Base-by-base conservation (phyloP, 2,329 filamentous ascomycete species). In the Penicillium sumatraense region DNA sequence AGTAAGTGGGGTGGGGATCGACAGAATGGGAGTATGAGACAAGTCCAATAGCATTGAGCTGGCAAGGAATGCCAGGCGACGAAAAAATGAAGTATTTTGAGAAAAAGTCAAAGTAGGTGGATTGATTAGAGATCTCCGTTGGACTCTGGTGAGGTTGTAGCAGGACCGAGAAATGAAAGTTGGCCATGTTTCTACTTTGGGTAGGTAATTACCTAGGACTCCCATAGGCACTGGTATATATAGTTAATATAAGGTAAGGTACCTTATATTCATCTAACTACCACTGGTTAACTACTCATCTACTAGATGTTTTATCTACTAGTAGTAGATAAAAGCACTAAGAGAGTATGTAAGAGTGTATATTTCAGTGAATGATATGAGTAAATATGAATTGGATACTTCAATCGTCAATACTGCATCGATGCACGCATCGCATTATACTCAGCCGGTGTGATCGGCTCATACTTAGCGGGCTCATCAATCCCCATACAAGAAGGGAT, bases 401-500 rank as follows among this genome's bases (percentile, higher is more conserved):
- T 5, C 6, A 16, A 1, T 18, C n/a, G 20, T 57, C 27, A 61
- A 18, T 62, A 61, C 5, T 62, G 58, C 58, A 61, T 62, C 26
- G 53, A 62, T 3, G 54, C 58, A 26, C 61, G 52, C 60, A 62
- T 63, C 36, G 52, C 29, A 38, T 61, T 72, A 60, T 78, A 78
- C 10, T 70, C 69, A 13, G 65, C 64, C 54, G 73, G 69, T 3
- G 74, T 77, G 41, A 77, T 82, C 20, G 82, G 80, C 50, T 78
- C 76, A 61, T 85, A 85, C 64, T 80, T 83, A 35, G 79, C 73
- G 1, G 78, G 76, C 48, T 77, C 72, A 1, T 69, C 68, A 16
- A 73, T 72, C 9, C 73, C 73, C 20, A 70, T 72, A 58, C 80
- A 83, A 5, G 76, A 76, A 1, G 78, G 74, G 42, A 85, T 72